These are phyloP conservation scores for Malassezia dermatis DNA, from an alignment of 1,284 basidiomycete genomes.

Conservation along the genomic window DNA sequence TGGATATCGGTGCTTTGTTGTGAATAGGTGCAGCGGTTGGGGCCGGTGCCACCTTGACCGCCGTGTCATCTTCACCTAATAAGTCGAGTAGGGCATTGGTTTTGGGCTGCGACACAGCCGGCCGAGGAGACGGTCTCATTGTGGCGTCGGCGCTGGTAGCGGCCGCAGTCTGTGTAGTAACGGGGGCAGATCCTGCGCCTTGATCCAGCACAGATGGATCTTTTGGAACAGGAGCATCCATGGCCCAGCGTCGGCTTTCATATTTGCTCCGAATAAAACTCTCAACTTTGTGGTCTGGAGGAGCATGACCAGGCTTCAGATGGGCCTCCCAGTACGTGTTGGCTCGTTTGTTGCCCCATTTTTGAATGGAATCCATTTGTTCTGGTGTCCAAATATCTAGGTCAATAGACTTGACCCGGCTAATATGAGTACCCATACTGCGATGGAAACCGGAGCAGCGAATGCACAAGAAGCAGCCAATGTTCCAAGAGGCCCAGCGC, in stretches of 20 bases:
- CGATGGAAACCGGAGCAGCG: slow-evolving; percentile 97
- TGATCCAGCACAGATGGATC: slow-evolving; percentile 72
- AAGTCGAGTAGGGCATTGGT: slow-evolving; percentile 7
- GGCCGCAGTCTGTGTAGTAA: slow-evolving; percentile 6
- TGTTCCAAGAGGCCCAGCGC: slow-evolving; percentile 95
- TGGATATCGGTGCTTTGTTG: neutral
- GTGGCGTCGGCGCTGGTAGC: slow-evolving; percentile 9
- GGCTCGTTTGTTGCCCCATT: slow-evolving; percentile 85
- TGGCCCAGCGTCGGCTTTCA: slow-evolving; percentile 81
- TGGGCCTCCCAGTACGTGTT: slow-evolving; percentile 97
- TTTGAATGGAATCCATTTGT: slow-evolving; percentile 68
- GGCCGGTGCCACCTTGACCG: neutral
- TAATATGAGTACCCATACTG: slow-evolving; percentile 81
- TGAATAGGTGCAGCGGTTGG: neutral
- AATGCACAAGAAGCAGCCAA: slow-evolving; percentile 89
- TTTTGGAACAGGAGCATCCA: slow-evolving; percentile 69
- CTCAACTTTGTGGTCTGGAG: slow-evolving; percentile 96
- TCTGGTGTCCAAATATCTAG: slow-evolving; percentile 95
- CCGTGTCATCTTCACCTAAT: neutral
- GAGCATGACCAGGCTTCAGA: slow-evolving; percentile 79
- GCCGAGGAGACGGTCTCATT: slow-evolving; percentile 18
- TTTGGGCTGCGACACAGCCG: neutral
- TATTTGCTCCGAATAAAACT: slow-evolving; percentile 97
- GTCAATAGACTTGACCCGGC: slow-evolving; percentile 81
- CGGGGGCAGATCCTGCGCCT: slow-evolving; percentile 37